Percentiles rank a stretch among this genome's conserved stretches.
Conservation (phyloP, 306 rosid genomes). For the Rosa chinensis region DNA sequence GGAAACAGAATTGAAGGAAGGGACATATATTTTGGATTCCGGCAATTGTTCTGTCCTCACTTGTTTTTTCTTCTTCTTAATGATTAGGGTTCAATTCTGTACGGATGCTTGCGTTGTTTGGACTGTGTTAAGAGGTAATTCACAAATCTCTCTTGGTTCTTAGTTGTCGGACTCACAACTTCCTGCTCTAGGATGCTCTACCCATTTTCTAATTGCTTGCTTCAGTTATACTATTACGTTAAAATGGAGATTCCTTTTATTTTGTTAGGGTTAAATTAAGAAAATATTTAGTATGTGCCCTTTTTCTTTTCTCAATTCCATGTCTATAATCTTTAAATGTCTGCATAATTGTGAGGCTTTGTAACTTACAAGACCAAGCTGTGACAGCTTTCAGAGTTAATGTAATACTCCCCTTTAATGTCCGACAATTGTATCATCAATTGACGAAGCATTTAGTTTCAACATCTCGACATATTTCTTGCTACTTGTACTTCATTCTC, state of each 20-base stretch:
- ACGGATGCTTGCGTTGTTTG: constrained; percentile 21
- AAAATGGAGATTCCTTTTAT: not conserved
- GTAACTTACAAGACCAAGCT: no score
- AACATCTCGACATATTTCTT: not conserved
- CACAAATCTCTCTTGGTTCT: constrained; percentile 11
- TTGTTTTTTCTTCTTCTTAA: not conserved
- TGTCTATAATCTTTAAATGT: not conserved
- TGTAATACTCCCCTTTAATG: not conserved
- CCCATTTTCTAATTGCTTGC: not conserved
- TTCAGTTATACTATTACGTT: not conserved
- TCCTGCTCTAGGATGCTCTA: not conserved
- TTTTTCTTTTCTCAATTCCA: not conserved
- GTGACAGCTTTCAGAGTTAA: not conserved
- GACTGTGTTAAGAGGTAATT: constrained; percentile 29
- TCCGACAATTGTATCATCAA: not conserved
- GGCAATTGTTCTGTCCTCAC: not conserved
- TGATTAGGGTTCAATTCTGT: constrained; percentile 21
- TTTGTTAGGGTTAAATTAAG: not conserved
- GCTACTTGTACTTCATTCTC: not conserved
- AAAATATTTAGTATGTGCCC: not conserved
- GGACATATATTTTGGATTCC: not conserved
- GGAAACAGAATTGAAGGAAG: not conserved
- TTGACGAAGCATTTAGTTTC: not conserved
- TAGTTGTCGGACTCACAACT: not conserved
- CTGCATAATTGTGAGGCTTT: not conserved